Evolutionary conservation across 345 rosid genomes (phyloP), one percentile per base, ranked within the genome.

Genomic region (Erucastrum elatum): DNA sequence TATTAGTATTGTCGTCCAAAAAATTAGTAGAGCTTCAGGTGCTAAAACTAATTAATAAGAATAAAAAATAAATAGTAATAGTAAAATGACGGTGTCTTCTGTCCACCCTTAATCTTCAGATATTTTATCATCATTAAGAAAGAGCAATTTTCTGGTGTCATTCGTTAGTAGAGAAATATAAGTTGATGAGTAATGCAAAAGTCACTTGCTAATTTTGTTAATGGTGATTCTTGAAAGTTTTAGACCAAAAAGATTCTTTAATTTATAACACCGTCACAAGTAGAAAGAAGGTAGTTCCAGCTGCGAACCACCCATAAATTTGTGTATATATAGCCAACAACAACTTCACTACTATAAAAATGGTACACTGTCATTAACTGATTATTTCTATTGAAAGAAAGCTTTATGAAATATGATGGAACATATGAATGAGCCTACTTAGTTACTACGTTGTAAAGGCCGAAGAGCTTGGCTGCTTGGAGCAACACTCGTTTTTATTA

Each of bases 251-350:
- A 9, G 46, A 39, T 39, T 39, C 46, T 8, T 39, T 2, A 39
- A 9, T 0, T 16, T 49, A 51, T 70, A n/a, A 33, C 37, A 76
- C 21, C 15, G 21, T 39, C 60, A 37, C 21, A 16, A 29, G 29
- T 64, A 71, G 66, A 56, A 71, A 29, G 25, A 37, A 3, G 17
- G 21, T 39, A 64, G 81, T 13, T 77, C 66, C 76, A 77, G 64
- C 29, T 56, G 3, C 21, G 70, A 35, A 53, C 56, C 34, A 30
- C 26, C 41, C 9, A 63, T 8, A 17, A 30, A 12, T 30, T 59
- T 39, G 74, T 39, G 29, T 67, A 29, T 7, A 53, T 33, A 7
- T 13, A 74, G 13, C 12, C 3, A 29, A 35, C 44, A 51, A 13
- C n/a, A 21, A 13, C 49, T 41, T 41, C 2, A 35, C 41, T 35